Evolutionary conservation across 2,329 filamentous ascomycete species (phyloP), one percentile per base, ranked within the genome.

Genomic region (Gaeumannomyces sp.): DNA sequence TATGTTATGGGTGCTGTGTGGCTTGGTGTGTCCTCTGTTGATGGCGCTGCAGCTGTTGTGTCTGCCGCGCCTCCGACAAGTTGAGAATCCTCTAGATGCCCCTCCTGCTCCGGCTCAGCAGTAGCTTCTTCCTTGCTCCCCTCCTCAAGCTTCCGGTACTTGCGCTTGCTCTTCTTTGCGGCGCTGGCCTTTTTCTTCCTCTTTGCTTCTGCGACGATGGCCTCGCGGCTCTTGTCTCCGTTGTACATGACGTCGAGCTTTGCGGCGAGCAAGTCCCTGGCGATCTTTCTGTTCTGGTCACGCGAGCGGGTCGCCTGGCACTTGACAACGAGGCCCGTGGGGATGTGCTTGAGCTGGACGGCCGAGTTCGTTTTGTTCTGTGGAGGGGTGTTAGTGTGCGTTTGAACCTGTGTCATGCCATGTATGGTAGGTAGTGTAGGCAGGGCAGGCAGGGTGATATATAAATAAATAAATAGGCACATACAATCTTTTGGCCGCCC

Each of bases 291-390:
- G 75, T 99, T 99, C 77, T 96, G 91, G 65, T 85, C 85, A 25
- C 92, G 87, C 1, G 91, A 96, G 61, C 95, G 88, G 11, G 95
- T 98, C 27, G 89, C 92, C 77, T 99, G 95, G 65, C 87, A 94
- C 79, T 99, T 99, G 68, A 99, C 86, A 19, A 98, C 93, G 64
- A 97, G 87, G 67, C 94, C 94, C 0, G 93, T 96, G 7, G 94
- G 92, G 22, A 90, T 79, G 76, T 99, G 95, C 70, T 89, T 95
- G 50, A 99, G 82, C 75, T 99, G 95, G 2, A 97, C 94, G 53
- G 94, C 94, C 0, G 92, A 97, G 69, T 89, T 93, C 31, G 95
- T 99, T 86, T 99, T 99, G 79, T 99, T 99, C 89, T 89, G 67
- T 61, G 8, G 58, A 33, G 53, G 31, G 60, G 35, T 38, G 31